Conservation (phyloP, 331 rosid species). For the Telfairia occidentalis region DNA sequence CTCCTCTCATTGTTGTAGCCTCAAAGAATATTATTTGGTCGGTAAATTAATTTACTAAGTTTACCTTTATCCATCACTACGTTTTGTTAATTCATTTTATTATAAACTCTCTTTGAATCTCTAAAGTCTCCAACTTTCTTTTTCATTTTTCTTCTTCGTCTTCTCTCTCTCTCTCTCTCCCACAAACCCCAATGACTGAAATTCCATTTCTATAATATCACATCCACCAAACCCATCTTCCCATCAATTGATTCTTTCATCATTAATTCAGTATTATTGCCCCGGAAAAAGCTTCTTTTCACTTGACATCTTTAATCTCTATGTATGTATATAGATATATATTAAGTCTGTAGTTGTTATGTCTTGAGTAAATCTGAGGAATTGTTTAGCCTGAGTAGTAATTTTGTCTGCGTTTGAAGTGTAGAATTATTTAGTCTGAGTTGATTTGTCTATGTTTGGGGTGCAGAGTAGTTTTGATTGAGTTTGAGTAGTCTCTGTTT, state of each 20-base stretch:
- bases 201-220: not conserved
- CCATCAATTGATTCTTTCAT: not conserved
- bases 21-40: not conserved
- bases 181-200: not conserved
- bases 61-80: slow-evolving; percentile 1
- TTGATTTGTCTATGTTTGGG: too few species aligned
- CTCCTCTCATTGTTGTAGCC: not conserved
- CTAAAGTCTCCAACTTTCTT: not conserved
- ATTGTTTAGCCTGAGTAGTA: too few species aligned
- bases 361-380: too few species aligned
- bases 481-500: too few species aligned
- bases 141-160: not conserved
- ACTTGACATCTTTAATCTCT: too few species aligned
- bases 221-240: not conserved
- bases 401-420: too few species aligned
- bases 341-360: too few species aligned
- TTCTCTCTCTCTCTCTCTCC: not conserved
- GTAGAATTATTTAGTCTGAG: too few species aligned
- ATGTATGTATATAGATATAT: too few species aligned
- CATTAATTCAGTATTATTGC: not conserved
- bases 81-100: not conserved
- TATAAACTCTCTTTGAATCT: not conserved
- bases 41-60: not conserved
- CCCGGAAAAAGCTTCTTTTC: too few species aligned
- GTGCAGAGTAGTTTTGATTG: too few species aligned